Conservation (phyloP, 352 stramenopile species). For the Poterioochromonas sp. region DNA sequence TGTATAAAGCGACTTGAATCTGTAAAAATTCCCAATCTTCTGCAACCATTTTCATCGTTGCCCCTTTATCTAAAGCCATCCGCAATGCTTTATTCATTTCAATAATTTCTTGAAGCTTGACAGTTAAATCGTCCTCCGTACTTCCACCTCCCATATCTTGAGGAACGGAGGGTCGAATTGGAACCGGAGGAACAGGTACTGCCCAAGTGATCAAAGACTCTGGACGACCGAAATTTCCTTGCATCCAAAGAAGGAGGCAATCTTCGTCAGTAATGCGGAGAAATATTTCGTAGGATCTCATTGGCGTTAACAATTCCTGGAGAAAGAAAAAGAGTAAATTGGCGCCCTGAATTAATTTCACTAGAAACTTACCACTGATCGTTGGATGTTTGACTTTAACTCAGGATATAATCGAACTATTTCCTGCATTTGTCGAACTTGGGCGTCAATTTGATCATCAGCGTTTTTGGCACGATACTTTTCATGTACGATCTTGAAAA, state of each 20-base stretch:
- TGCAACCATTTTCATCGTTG: conserved; percentile 94
- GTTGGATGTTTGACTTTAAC: neutral
- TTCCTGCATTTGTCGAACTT: neutral
- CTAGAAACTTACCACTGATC: neutral
- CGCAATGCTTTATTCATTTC: conserved; percentile 94
- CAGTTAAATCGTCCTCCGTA: conserved; percentile 62
- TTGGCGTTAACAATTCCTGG: conserved; percentile 74
- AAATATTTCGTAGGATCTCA: conserved; percentile 62
- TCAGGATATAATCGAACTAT: conserved; percentile 12
- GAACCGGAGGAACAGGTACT: conserved; percentile 94
- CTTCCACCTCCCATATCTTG: conserved; percentile 88
- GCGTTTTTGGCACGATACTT: neutral
- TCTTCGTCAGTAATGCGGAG: conserved; percentile 91
- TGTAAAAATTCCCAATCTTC: conserved; percentile 99
- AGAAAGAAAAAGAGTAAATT: too few relatives aligned
- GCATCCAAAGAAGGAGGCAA: conserved; percentile 93
- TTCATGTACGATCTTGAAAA: conserved; percentile 30
- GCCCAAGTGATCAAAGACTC: conserved; percentile 95
- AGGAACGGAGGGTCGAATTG: conserved; percentile 93
- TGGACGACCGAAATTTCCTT: conserved; percentile 77
- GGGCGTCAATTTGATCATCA: neutral
- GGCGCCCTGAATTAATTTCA: too few relatives aligned
- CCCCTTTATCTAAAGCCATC: conserved; percentile 82
- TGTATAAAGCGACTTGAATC: conserved; percentile 87
- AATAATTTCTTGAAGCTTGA: conserved; percentile 98